Evolutionary conservation across 805 yeast species (phyloP).

Genomic region (Isabelozyma gotoi): DNA sequence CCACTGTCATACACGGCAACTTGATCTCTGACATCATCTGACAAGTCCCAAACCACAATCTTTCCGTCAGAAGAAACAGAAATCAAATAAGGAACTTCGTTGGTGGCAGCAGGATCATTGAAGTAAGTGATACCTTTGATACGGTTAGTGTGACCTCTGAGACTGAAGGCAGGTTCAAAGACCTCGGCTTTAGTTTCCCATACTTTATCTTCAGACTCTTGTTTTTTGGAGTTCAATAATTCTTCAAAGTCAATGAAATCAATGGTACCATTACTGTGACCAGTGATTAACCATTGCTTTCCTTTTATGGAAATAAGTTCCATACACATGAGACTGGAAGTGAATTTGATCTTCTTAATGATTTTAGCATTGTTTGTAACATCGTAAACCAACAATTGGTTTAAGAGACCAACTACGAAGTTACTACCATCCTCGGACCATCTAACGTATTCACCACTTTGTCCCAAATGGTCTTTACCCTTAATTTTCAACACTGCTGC

Average conservation of each 20-base stretch:
- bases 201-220: constrained; percentile 17
- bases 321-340: constrained; percentile 65
- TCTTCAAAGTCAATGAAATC: constrained; percentile 49
- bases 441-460: constrained; percentile 60
- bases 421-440: constrained; percentile 70
- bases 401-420: constrained; percentile 74
- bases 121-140: constrained; percentile 73
- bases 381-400: constrained; percentile 62
- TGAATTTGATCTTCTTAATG: constrained; percentile 50
- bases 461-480: constrained; percentile 65
- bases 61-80: constrained; percentile 93
- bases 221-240: constrained; percentile 13
- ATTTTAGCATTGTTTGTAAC: constrained; percentile 59
- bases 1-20: constrained; percentile 89
- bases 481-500: constrained; percentile 80
- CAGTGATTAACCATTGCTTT: constrained; percentile 60
- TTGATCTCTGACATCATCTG: constrained; percentile 60
- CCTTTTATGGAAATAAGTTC: constrained; percentile 48
- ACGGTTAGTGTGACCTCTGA: constrained; percentile 83
- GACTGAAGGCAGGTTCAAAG: constrained; percentile 50
- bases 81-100: constrained; percentile 50
- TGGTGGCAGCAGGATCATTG: constrained; percentile 33
- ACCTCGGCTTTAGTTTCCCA: constrained; percentile 22
- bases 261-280: constrained; percentile 71
- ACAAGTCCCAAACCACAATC: constrained; percentile 82